Conservation (phyloP, 2,329 filamentous ascomycete species). For the Monosporascus cannonballus region DNA sequence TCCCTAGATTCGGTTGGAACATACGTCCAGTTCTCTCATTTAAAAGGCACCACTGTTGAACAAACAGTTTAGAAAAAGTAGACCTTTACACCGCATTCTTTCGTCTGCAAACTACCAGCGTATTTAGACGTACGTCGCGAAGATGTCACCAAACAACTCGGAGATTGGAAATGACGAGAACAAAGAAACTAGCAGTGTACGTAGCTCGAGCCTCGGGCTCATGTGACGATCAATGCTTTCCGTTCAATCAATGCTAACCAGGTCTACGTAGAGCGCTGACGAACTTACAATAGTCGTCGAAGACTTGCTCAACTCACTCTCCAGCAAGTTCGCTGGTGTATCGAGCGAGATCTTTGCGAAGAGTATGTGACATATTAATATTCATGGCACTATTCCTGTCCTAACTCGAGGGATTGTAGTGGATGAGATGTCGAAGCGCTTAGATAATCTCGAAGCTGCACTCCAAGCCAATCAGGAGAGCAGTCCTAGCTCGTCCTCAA, state of each 20-base stretch:
- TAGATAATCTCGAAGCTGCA: conserved; percentile 77
- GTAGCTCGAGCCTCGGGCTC: no score
- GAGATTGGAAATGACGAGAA: conserved; percentile 8
- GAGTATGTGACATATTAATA: conserved; percentile 44
- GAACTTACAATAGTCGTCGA: conserved; percentile 78
- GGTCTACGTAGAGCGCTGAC: conserved; percentile 31
- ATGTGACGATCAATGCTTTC: background rate
- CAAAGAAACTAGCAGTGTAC: conserved; percentile 12
- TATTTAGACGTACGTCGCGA: background rate
- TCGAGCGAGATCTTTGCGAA: conserved; percentile 85
- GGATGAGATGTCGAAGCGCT: conserved; percentile 85
- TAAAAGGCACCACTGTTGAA: background rate
- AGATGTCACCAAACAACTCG: conserved; percentile 22
- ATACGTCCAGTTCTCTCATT: background rate
- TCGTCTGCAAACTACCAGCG: background rate
- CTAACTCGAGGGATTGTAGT: conserved; percentile 45
- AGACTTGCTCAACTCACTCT: conserved; percentile 77
- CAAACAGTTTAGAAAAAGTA: background rate
- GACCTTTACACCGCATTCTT: background rate
- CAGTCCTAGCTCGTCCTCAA: conserved; percentile 29
- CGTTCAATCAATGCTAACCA: background rate
- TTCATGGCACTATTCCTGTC: background rate
- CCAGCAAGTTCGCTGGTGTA: conserved; percentile 77
- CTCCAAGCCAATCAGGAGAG: conserved; percentile 53
- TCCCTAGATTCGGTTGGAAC: background rate